Conservation (phyloP, 2,329 filamentous ascomycete species). For the Myriosclerotinia duriaeana region DNA sequence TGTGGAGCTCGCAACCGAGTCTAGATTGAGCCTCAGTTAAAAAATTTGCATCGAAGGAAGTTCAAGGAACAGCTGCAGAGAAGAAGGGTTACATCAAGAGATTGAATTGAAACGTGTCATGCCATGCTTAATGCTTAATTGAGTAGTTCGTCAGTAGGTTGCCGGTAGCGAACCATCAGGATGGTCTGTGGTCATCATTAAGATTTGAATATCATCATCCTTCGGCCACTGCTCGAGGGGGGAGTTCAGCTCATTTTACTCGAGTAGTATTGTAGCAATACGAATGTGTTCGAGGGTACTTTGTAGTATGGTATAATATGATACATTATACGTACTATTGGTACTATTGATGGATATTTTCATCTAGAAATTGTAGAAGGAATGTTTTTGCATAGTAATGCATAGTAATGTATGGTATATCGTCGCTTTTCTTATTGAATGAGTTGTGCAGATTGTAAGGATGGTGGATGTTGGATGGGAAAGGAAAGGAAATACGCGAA, state of each 20-base stretch:
- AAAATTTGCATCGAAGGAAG: background rate
- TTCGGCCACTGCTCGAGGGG: conserved; percentile 5
- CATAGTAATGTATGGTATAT: background rate
- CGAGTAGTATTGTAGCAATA: background rate
- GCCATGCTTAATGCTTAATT: background rate
- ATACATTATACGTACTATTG: background rate
- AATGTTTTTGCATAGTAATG: background rate
- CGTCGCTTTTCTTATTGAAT: too few species aligned
- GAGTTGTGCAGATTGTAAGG: too few species aligned
- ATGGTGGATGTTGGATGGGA: too few species aligned
- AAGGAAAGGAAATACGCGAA: too few species aligned
- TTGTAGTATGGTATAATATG: background rate
- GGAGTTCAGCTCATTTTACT: conserved; percentile 3
- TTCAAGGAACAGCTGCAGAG: background rate
- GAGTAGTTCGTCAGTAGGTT: conserved; percentile 1
- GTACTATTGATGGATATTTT: background rate
- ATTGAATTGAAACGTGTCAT: background rate
- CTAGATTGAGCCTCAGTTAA: conserved; percentile 2
- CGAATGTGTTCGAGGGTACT: background rate
- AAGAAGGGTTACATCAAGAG: background rate
- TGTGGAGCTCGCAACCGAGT: background rate
- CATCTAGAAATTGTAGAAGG: too few species aligned
- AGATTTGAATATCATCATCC: conserved; percentile 21
- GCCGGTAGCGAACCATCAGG: conserved; percentile 9
- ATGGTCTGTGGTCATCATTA: conserved; percentile 21